Evolutionary conservation across 2,329 filamentous ascomycete genomes (phyloP).

Genomic region (Aspergillus sojae): DNA sequence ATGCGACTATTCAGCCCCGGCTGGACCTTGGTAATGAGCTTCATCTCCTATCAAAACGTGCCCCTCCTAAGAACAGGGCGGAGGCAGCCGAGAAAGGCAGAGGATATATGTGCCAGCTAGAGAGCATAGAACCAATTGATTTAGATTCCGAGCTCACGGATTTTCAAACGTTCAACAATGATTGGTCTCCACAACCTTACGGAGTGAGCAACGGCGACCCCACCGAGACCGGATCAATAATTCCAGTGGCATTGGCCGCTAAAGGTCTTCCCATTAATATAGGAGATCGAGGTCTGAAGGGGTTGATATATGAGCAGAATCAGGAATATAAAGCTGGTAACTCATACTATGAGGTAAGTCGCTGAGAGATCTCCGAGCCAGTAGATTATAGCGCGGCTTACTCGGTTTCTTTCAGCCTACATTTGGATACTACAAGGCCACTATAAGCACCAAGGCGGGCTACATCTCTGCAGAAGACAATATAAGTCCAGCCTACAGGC

Average conservation of each 20-base stretch:
- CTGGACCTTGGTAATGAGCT: neutral
- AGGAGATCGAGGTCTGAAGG: neutral
- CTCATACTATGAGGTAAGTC: neutral
- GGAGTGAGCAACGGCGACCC: neutral
- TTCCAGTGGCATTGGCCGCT: neutral
- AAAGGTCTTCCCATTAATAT: neutral
- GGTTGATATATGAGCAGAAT: no score
- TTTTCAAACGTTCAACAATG: neutral
- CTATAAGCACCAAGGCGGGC: neutral
- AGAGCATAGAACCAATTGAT: neutral
- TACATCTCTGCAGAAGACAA: neutral
- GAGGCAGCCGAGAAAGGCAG: neutral
- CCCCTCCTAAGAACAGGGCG: neutral
- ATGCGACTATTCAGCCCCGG: neutral
- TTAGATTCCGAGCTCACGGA: neutral
- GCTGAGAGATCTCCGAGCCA: no score
- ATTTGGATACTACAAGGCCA: neutral
- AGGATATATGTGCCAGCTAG: neutral
- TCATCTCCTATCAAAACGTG: neutral
- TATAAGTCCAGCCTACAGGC: neutral
- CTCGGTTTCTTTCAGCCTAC: neutral
- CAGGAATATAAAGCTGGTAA: neutral
- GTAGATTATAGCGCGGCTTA: neutral
- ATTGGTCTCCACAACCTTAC: neutral
- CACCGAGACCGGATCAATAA: neutral